Evolutionary conservation across 2,329 filamentous ascomycete genomes (phyloP).

Genomic region (Stromatinia cepivora): DNA sequence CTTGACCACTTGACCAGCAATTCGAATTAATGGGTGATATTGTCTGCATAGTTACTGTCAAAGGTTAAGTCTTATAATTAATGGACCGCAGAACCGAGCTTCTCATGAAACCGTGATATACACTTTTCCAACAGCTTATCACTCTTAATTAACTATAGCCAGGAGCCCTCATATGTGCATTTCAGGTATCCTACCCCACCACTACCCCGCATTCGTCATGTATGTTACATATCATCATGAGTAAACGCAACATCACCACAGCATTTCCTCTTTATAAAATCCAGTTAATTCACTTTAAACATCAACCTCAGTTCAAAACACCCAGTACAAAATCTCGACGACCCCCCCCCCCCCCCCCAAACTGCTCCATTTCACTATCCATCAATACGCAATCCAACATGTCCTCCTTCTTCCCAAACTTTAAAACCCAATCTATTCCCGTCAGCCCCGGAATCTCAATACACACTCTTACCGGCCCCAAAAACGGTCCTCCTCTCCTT

Average conservation of each 20-base stretch:
- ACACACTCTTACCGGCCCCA: background rate
- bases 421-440: background rate
- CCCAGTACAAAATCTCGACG: no score
- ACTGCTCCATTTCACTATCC: background rate
- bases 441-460: background rate
- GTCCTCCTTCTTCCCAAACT: constrained; percentile 4
- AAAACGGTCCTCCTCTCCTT: constrained; percentile 44
- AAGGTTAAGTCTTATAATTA: no score
- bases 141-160: no score
- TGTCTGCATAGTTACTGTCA: no score
- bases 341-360: no score
- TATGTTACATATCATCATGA: background rate
- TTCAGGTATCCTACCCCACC: background rate
- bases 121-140: no score
- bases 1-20: no score
- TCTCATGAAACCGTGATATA: no score
- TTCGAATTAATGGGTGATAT: background rate
- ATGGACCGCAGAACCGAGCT: no score
- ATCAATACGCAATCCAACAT: background rate
- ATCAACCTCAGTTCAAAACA: no score
- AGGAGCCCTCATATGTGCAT: no score
- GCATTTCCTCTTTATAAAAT: no score
- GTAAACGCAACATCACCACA: background rate
- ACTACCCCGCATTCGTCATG: constrained; percentile 5
- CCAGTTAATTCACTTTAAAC: background rate